phyloP scores from a whole-genome alignment of 2,329 filamentous ascomycete species.

The Beauveria sp. region DNA sequence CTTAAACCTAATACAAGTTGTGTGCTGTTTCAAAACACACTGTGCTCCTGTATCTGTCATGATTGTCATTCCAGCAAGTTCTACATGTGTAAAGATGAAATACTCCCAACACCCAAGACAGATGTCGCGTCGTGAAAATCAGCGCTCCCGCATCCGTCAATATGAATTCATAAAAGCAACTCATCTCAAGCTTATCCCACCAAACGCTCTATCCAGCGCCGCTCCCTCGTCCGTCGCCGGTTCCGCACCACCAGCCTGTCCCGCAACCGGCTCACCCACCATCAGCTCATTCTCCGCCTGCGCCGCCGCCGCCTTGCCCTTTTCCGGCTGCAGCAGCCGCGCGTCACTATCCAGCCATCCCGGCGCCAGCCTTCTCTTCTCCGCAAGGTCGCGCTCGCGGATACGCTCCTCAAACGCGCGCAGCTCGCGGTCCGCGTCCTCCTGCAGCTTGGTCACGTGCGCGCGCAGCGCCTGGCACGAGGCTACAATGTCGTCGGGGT shows the following conservation, averaged over 20 bases:
- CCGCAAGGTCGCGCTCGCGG: slow-evolving; percentile 58
- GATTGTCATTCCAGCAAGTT: background rate
- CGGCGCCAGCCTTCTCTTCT: slow-evolving; percentile 72
- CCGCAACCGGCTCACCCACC: background rate
- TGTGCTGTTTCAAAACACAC: background rate
- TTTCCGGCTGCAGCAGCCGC: slow-evolving; percentile 61
- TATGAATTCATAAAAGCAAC: no score
- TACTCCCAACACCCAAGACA: no score
- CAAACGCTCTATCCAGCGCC: slow-evolving; percentile 52
- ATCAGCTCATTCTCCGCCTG: slow-evolving; percentile 9
- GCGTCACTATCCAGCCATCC: slow-evolving; percentile 74
- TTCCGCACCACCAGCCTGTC: slow-evolving; percentile 20
- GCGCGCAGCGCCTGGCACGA: slow-evolving; percentile 72
- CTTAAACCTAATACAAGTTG: slow-evolving; percentile 8
- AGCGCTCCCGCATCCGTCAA: no score
- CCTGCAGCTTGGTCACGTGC: slow-evolving; percentile 63
- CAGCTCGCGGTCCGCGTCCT: slow-evolving; percentile 60
- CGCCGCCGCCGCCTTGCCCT: slow-evolving; percentile 24
- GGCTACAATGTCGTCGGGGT: slow-evolving; percentile 76
- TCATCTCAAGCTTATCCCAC: slow-evolving; percentile 32
- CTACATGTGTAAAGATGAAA: no score
- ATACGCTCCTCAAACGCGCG: slow-evolving; percentile 62
- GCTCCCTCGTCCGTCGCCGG: slow-evolving; percentile 43
- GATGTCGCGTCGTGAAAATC: no score
- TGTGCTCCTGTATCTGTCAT: background rate